Evolutionary conservation across 2,329 filamentous ascomycete genomes (phyloP).

Genomic region (Myriosclerotinia scirpicola): DNA sequence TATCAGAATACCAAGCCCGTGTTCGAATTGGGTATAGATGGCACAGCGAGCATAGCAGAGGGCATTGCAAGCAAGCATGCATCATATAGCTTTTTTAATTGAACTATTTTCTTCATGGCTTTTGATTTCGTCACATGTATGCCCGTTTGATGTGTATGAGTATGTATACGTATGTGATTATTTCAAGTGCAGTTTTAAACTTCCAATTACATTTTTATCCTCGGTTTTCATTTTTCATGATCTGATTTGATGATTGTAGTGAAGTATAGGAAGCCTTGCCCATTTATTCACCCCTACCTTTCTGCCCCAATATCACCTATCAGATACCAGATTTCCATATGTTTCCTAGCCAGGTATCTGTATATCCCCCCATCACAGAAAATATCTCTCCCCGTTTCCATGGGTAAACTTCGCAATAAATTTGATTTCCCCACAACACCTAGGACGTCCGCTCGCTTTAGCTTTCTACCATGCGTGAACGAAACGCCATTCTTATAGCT

Average conservation of each 20-base stretch:
- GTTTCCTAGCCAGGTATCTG: background rate
- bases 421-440: too few species aligned
- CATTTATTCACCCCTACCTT: background rate
- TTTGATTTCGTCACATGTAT: background rate
- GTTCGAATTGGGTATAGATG: background rate
- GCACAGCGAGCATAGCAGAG: constrained; percentile 1
- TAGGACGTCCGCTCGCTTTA: too few species aligned
- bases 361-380: background rate
- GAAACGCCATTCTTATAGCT: background rate
- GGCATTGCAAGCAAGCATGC: background rate
- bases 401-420: too few species aligned
- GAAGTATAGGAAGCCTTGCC: background rate
- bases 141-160: too few species aligned
- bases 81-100: background rate
- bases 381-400: background rate
- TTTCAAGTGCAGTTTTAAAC: too few species aligned
- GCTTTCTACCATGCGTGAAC: background rate
- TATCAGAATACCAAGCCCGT: background rate
- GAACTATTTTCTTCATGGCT: background rate
- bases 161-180: too few species aligned
- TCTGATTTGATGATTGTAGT: background rate
- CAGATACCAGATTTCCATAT: background rate
- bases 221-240: background rate
- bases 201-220: background rate
- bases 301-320: too few species aligned